Evolutionary conservation across 805 yeast species (phyloP).

Genomic region (Lachancea sp.): DNA sequence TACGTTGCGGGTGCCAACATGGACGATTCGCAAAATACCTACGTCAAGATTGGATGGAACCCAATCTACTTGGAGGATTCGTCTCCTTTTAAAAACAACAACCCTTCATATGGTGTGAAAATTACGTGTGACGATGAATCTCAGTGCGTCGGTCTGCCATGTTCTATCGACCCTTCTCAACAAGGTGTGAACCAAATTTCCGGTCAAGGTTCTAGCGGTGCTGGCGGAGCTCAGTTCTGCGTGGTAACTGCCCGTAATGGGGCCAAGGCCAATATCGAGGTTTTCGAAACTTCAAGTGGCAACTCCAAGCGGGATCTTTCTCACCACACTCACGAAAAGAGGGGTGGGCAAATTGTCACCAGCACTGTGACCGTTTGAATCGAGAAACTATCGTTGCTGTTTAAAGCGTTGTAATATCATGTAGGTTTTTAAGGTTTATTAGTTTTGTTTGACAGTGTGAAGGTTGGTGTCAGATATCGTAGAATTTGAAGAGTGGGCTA

Average conservation of each 20-base stretch:
- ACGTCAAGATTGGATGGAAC: constrained; percentile 84
- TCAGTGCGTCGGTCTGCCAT: constrained; percentile 69
- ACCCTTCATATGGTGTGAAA: constrained; percentile 66
- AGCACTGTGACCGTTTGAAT: constrained; percentile 10
- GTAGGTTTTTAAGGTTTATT: neutral
- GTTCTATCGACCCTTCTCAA: constrained; percentile 71
- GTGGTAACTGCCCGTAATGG: constrained; percentile 67
- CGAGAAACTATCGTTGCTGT: neutral
- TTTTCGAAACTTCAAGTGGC: constrained; percentile 39
- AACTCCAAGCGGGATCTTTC: constrained; percentile 11
- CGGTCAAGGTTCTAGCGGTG: constrained; percentile 40
- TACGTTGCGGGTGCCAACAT: constrained; percentile 89
- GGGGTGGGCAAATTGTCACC: constrained; percentile 4
- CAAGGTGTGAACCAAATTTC: constrained; percentile 51
- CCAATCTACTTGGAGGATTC: constrained; percentile 67
- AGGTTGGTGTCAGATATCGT: no score
- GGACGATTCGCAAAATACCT: constrained; percentile 64
- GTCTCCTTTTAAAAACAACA: constrained; percentile 45
- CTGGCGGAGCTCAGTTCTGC: constrained; percentile 75
- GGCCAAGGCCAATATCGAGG: constrained; percentile 64
- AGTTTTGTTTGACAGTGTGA: neutral
- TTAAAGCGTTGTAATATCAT: constrained; percentile 2
- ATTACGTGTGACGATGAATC: constrained; percentile 65
- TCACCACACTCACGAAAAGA: constrained; percentile 7
- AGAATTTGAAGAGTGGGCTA: no score